These are phyloP conservation scores for Blastomyces percursus DNA, from an alignment of 2,329 filamentous ascomycete species.

Conservation along the genomic window DNA sequence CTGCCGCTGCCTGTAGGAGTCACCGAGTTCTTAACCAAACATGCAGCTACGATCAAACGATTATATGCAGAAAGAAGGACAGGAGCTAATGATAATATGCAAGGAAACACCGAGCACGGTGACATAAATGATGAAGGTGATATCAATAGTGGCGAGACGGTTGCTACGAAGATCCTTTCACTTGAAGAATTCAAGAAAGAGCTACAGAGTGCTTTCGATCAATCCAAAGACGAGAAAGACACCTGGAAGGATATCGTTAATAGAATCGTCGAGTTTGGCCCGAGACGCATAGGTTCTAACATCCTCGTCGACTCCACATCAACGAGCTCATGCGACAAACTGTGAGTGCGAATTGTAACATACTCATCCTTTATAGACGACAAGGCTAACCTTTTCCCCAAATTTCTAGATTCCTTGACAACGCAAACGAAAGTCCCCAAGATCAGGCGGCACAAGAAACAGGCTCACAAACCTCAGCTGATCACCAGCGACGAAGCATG, in stretches of 20 bases:
- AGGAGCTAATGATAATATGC: conserved; percentile 30
- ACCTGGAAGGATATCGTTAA: conserved; percentile 67
- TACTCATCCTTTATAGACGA: not conserved
- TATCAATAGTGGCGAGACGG: conserved; percentile 47
- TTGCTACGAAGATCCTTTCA: conserved; percentile 53
- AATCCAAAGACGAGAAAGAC: conserved; percentile 61
- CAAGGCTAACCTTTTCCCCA: not conserved
- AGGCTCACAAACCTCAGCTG: not conserved
- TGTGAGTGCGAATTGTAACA: conserved; percentile 26
- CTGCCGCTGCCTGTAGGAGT: conserved; percentile 66
- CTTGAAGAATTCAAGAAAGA: conserved; percentile 66
- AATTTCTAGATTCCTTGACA: not conserved
- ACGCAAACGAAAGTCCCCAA: not conserved
- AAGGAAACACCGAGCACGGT: conserved; percentile 28
- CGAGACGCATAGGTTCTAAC: conserved; percentile 74
- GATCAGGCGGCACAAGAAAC: not conserved
- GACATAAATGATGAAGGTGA: conserved; percentile 32
- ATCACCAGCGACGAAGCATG: conserved; percentile 25
- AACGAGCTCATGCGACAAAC: conserved; percentile 58
- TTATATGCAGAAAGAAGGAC: conserved; percentile 61
- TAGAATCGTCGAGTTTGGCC: conserved; percentile 81
- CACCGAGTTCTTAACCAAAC: conserved; percentile 75
- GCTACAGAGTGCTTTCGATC: conserved; percentile 54
- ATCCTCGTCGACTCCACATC: conserved; percentile 74
- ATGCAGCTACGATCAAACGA: conserved; percentile 64